Evolutionary conservation across 805 yeast genomes (phyloP).

Genomic region (Torulaspora franciscae): DNA sequence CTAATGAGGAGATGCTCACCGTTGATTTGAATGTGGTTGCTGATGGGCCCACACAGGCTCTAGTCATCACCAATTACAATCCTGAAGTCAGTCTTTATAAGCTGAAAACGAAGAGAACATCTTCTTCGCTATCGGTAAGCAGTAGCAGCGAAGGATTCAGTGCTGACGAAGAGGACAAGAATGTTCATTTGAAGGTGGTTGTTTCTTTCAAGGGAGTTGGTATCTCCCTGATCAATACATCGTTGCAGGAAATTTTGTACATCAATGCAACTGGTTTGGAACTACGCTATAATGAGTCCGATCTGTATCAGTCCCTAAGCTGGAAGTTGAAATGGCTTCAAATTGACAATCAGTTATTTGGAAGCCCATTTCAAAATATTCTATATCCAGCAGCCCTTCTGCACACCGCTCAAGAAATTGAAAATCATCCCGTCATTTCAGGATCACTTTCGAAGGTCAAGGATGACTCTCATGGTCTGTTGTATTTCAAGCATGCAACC

Average conservation of each 20-base stretch:
- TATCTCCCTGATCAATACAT: slow-evolving; percentile 69
- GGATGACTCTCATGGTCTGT: slow-evolving; percentile 86
- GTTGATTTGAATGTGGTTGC: slow-evolving; percentile 91
- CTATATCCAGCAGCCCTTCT: slow-evolving; percentile 89
- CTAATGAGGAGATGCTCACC: slow-evolving; percentile 42
- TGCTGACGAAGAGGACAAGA: slow-evolving; percentile 39
- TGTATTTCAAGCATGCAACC: slow-evolving; percentile 88
- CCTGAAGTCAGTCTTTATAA: slow-evolving; percentile 73
- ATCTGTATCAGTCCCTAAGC: slow-evolving; percentile 72
- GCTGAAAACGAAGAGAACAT: slow-evolving; percentile 30
- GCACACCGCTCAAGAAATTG: slow-evolving; percentile 75
- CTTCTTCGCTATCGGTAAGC: slow-evolving; percentile 33
- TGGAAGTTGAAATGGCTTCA: slow-evolving; percentile 91
- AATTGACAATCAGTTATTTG: slow-evolving; percentile 84
- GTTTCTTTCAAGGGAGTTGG: slow-evolving; percentile 82
- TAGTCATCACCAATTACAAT: slow-evolving; percentile 78
- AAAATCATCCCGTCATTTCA: slow-evolving; percentile 84
- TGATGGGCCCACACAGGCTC: slow-evolving; percentile 90
- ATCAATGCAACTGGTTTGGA: slow-evolving; percentile 79
- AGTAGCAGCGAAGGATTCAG: slow-evolving; percentile 49
- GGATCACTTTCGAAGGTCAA: slow-evolving; percentile 78
- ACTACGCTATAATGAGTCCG: slow-evolving; percentile 74
- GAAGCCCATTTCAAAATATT: slow-evolving; percentile 82
- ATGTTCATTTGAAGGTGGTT: slow-evolving; percentile 40
- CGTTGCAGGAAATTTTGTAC: slow-evolving; percentile 74